A percentile compares a stretch with the other conserved stretches of the same genome.
These are phyloP conservation scores for Calonectria ilicicola DNA, from an alignment of 2,329 filamentous ascomycete genomes.

Conservation along the genomic window DNA sequence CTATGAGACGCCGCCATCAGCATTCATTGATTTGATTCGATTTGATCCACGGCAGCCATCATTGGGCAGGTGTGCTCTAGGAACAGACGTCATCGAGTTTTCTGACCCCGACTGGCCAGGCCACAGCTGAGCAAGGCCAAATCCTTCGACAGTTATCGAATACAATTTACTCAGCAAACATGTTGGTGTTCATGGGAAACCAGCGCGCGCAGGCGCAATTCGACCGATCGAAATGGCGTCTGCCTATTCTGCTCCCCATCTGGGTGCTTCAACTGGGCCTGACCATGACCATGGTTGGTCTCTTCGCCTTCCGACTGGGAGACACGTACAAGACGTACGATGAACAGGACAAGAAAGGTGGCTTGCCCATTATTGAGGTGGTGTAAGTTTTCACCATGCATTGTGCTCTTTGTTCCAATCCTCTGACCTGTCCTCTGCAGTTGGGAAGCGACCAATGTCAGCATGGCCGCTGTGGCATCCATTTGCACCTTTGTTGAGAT, in stretches of 20 bases:
- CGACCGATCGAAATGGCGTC: slow-evolving; percentile 63
- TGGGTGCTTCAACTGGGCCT: slow-evolving; percentile 63
- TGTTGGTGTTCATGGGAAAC: slow-evolving; percentile 47
- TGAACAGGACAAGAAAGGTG: slow-evolving; percentile 53
- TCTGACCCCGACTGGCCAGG: neutral
- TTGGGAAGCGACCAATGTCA: slow-evolving; percentile 67
- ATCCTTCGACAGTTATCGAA: neutral
- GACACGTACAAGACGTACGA: slow-evolving; percentile 57
- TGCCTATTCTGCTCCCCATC: slow-evolving; percentile 59
- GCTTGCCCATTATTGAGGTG: slow-evolving; percentile 59
- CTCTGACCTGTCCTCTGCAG: slow-evolving; percentile 45
- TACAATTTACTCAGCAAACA: neutral
- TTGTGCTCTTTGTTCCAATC: slow-evolving; percentile 20
- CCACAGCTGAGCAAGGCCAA: slow-evolving; percentile 9
- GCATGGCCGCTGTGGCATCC: slow-evolving; percentile 59
- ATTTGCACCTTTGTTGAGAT: slow-evolving; percentile 61
- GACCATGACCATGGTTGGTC: slow-evolving; percentile 59
- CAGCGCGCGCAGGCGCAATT: slow-evolving; percentile 66
- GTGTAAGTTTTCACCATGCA: slow-evolving; percentile 54
- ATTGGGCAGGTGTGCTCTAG: slow-evolving; percentile 30
- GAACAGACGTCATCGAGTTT: neutral
- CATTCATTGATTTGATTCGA: slow-evolving; percentile 6
- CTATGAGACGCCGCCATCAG: slow-evolving; percentile 18
- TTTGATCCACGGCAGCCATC: slow-evolving; percentile 26
- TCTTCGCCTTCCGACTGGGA: slow-evolving; percentile 66